Evolutionary conservation across 306 rosid species (phyloP).

Genomic region (Oxytropis ochrocephala): DNA sequence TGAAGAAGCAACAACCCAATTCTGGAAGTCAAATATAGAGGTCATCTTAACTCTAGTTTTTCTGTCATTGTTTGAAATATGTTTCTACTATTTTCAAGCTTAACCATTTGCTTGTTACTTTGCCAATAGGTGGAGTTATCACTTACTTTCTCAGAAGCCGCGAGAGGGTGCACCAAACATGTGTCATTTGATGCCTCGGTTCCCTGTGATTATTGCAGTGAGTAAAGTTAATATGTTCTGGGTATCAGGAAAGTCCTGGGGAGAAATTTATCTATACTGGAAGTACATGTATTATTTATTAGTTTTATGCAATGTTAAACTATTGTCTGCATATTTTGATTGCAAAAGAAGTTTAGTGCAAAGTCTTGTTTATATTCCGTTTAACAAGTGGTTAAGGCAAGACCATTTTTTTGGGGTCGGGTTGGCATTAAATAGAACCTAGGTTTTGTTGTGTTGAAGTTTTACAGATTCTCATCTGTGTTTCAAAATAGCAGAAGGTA

Average conservation of each 20-base stretch:
- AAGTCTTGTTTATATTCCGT: not conserved
- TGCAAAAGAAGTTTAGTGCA: not conserved
- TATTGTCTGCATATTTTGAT: not conserved
- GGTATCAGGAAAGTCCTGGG: slow-evolving; percentile 1
- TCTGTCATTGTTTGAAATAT: slow-evolving; percentile 6
- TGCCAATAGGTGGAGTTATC: slow-evolving; percentile 55
- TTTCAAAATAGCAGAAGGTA: not conserved
- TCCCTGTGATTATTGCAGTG: slow-evolving; percentile 78
- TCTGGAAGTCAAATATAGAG: slow-evolving; percentile 72
- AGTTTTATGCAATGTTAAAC: slow-evolving; percentile 9
- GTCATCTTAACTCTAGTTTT: slow-evolving; percentile 31
- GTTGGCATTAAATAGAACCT: not conserved
- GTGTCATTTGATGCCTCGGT: slow-evolving; percentile 64
- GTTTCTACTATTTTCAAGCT: slow-evolving; percentile 17
- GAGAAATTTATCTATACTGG: not conserved
- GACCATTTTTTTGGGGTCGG: not conserved
- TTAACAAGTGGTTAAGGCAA: not conserved
- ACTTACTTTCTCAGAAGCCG: slow-evolving; percentile 86
- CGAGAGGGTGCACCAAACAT: slow-evolving; percentile 70
- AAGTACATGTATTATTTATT: not conserved
- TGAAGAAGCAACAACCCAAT: slow-evolving; percentile 55
- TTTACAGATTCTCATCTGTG: not conserved
- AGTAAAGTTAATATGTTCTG: slow-evolving; percentile 33
- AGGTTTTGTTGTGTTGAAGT: not conserved
- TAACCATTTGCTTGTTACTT: slow-evolving; percentile 20